phyloP scores from a whole-genome alignment of 768 basidiomycete species.

The Kondoa subrosea region DNA sequence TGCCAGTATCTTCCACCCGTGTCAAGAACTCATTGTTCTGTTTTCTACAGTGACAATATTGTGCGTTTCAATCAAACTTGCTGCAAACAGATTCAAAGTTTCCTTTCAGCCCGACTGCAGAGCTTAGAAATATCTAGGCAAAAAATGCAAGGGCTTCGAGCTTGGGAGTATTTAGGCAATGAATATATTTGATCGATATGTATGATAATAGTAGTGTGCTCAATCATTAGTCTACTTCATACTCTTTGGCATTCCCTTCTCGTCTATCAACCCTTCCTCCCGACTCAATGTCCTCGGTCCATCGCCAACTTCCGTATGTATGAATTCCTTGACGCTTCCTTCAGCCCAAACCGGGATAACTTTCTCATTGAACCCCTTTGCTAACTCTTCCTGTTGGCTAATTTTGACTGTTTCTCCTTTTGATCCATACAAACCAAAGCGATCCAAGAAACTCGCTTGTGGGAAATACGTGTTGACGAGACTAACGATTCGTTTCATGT shows the following conservation, averaged over 20 bases:
- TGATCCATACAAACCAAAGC: slow-evolving; percentile 40
- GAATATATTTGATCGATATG: too few relatives aligned
- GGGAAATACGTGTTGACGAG: slow-evolving; percentile 76
- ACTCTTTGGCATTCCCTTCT: slow-evolving; percentile 49
- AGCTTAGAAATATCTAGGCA: too few relatives aligned
- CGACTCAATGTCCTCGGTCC: slow-evolving; percentile 53
- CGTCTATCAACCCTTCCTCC: slow-evolving; percentile 50
- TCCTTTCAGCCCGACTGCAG: too few relatives aligned
- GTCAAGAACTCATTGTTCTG: too few relatives aligned
- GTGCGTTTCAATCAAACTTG: too few relatives aligned
- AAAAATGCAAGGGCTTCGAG: too few relatives aligned
- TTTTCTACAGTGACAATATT: too few relatives aligned
- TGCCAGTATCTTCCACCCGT: too few relatives aligned
- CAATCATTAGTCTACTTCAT: slow-evolving; percentile 6
- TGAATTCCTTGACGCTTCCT: slow-evolving; percentile 71
- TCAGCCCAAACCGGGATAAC: slow-evolving; percentile 32
- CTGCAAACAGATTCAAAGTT: too few relatives aligned
- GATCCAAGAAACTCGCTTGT: slow-evolving; percentile 44
- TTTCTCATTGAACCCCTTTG: slow-evolving; percentile 26
- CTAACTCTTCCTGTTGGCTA: slow-evolving; percentile 39
- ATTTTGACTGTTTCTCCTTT: background rate
- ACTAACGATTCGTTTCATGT: slow-evolving; percentile 60
- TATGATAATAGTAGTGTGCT: too few relatives aligned
- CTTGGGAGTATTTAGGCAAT: too few relatives aligned
- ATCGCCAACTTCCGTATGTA: slow-evolving; percentile 83